Conservation (phyloP, 768 basidiomycete genomes). For the Suillus variegatus region DNA sequence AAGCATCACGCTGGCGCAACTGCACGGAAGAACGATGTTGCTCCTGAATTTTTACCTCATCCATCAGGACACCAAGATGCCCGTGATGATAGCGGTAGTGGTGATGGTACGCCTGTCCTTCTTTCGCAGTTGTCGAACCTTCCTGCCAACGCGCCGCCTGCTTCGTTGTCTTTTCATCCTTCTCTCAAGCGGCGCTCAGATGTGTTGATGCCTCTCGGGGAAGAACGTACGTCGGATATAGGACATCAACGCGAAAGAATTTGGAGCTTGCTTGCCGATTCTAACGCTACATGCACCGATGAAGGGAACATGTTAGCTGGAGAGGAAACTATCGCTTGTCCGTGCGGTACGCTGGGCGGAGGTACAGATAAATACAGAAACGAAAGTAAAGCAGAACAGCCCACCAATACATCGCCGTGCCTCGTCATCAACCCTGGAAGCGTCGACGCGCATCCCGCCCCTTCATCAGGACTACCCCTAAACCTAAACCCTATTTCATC, state of each 20-base stretch:
- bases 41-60: neutral
- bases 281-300: neutral
- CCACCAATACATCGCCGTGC: no score
- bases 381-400: no score
- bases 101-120: neutral
- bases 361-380: no score
- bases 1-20: neutral
- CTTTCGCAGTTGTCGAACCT: constrained; percentile 10
- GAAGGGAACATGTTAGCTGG: constrained; percentile 13
- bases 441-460: constrained; percentile 4
- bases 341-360: constrained; percentile 17
- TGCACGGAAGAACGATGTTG: neutral
- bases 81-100: neutral
- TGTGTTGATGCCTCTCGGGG: neutral
- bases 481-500: neutral
- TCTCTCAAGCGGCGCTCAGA: neutral
- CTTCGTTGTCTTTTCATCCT: neutral
- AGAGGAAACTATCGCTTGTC: constrained; percentile 31
- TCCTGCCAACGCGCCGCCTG: neutral
- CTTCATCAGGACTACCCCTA: neutral
- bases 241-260: neutral
- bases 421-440: neutral
- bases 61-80: neutral
- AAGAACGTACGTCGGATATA: neutral
- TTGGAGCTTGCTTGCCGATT: neutral